These are phyloP conservation scores for Incumbomyces lentus DNA, from an alignment of 2,329 filamentous ascomycete genomes.

Conservation along the genomic window DNA sequence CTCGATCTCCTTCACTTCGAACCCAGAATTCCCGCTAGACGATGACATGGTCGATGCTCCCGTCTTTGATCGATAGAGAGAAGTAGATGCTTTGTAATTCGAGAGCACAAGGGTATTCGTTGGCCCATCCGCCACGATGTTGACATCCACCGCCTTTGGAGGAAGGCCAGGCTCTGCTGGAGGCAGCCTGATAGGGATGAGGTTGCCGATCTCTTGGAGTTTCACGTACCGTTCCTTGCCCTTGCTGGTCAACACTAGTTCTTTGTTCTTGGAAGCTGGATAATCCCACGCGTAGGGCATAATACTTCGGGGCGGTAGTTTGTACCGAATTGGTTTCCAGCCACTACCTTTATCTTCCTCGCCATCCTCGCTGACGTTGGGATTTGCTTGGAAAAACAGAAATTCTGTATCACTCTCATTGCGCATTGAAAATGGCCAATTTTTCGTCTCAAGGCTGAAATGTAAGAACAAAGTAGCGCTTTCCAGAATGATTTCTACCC, in stretches of 20 bases:
- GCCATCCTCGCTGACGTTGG: slow-evolving; percentile 85
- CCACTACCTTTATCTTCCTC: slow-evolving; percentile 62
- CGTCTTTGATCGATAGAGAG: slow-evolving; percentile 66
- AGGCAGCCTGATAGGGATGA: slow-evolving; percentile 85
- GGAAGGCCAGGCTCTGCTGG: slow-evolving; percentile 50
- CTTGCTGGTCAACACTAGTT: slow-evolving; percentile 70
- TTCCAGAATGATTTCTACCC: slow-evolving; percentile 84
- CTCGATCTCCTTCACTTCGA: slow-evolving; percentile 89
- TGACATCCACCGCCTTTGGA: slow-evolving; percentile 89
- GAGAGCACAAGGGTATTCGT: slow-evolving; percentile 90
- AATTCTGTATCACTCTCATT: slow-evolving; percentile 97
- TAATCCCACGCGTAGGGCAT: slow-evolving; percentile 99
- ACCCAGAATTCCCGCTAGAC: slow-evolving; percentile 55
- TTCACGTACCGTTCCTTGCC: slow-evolving; percentile 84
- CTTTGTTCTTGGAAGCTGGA: slow-evolving; percentile 91
- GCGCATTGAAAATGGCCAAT: slow-evolving; percentile 97
- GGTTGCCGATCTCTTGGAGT: slow-evolving; percentile 88
- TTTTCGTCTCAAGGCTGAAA: slow-evolving; percentile 78
- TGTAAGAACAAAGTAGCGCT: slow-evolving; percentile 88
- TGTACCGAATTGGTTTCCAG: slow-evolving; percentile 87
- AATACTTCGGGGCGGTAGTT: slow-evolving; percentile 84
- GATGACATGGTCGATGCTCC: slow-evolving; percentile 43
- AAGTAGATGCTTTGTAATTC: slow-evolving; percentile 87
- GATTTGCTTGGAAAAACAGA: slow-evolving; percentile 89
- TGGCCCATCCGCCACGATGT: slow-evolving; percentile 87